phyloP scores from a whole-genome alignment of 2,329 filamentous ascomycete species.

The Hypocreales sp. region DNA sequence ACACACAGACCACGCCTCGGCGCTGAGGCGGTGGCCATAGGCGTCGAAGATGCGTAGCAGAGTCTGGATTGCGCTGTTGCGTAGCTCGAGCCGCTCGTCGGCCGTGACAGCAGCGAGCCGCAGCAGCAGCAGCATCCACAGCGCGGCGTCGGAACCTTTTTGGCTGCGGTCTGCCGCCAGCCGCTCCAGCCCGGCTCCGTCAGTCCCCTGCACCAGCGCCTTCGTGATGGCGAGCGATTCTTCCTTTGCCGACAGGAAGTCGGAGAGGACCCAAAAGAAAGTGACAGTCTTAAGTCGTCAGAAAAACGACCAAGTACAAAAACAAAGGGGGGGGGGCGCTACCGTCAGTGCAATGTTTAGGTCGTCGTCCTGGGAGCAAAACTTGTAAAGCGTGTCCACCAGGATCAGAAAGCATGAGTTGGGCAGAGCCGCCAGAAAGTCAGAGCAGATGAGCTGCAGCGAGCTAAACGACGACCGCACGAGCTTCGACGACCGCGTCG shows the following conservation, averaged over 20 bases:
- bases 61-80: slow-evolving; percentile 83
- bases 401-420: slow-evolving; percentile 60
- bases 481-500: slow-evolving; percentile 53
- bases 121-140: slow-evolving; percentile 66
- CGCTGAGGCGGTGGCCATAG: slow-evolving; percentile 64
- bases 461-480: slow-evolving; percentile 81
- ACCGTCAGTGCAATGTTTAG: slow-evolving; percentile 89
- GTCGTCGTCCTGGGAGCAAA: slow-evolving; percentile 79
- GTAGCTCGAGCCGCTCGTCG: slow-evolving; percentile 57
- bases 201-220: slow-evolving; percentile 34
- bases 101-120: slow-evolving; percentile 56
- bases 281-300: slow-evolving; percentile 53
- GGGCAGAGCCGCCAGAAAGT: slow-evolving; percentile 66
- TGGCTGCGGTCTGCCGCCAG: slow-evolving; percentile 44
- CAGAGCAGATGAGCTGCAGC: slow-evolving; percentile 82
- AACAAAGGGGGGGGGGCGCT: slow-evolving; percentile 13
- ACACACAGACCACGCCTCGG: slow-evolving; percentile 71
- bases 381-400: slow-evolving; percentile 76
- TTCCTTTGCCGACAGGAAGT: slow-evolving; percentile 56
- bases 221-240: slow-evolving; percentile 41
- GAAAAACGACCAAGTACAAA: neutral
- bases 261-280: slow-evolving; percentile 90
- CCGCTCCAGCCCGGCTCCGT: slow-evolving; percentile 34
- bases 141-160: slow-evolving; percentile 48
- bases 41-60: slow-evolving; percentile 83